Percentiles rank a stretch among this genome's conserved stretches.
Conservation (phyloP, 768 basidiomycete genomes). For the Termitomyces bulborhizus region DNA sequence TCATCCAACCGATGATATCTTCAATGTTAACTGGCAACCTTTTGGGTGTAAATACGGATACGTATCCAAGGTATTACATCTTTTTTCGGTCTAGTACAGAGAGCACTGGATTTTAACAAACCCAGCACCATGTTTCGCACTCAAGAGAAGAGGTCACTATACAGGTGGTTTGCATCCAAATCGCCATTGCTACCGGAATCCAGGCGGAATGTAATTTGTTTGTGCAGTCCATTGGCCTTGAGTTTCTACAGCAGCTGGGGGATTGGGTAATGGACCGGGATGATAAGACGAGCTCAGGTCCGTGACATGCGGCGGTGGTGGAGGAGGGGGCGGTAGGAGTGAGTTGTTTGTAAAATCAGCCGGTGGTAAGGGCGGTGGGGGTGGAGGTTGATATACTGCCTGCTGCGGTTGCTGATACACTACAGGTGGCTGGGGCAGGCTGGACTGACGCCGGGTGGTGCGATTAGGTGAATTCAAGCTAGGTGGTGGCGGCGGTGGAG, state of each 20-base stretch:
- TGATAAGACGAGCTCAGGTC: conserved; percentile 21
- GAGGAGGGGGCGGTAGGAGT: conserved; percentile 31
- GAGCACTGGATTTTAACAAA: background rate
- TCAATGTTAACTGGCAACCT: too few species aligned
- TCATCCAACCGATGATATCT: background rate
- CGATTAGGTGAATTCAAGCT: conserved; percentile 23
- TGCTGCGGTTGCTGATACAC: conserved; percentile 29
- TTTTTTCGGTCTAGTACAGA: background rate
- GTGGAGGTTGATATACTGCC: conserved; percentile 22
- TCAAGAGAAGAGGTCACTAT: background rate
- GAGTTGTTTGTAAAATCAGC: conserved; percentile 21
- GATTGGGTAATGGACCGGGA: conserved; percentile 35
- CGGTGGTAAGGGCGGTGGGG: conserved; percentile 33
- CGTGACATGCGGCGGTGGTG: conserved; percentile 9
- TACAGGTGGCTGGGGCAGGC: conserved; percentile 45
- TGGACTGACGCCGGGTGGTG: conserved; percentile 34
- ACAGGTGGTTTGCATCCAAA: background rate
- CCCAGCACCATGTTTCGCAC: background rate
- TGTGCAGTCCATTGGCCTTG: conserved; percentile 30
- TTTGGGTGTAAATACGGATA: background rate
- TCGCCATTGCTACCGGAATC: conserved; percentile 12
- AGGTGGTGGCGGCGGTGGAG: conserved; percentile 24
- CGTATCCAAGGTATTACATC: background rate
- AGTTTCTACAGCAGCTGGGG: conserved; percentile 25
- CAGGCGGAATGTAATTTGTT: conserved; percentile 22